Percentiles rank a stretch among this genome's conserved stretches.
Evolutionary conservation across 1,284 basidiomycete genomes (phyloP).

Genomic region (Leccinum subrobustum): DNA sequence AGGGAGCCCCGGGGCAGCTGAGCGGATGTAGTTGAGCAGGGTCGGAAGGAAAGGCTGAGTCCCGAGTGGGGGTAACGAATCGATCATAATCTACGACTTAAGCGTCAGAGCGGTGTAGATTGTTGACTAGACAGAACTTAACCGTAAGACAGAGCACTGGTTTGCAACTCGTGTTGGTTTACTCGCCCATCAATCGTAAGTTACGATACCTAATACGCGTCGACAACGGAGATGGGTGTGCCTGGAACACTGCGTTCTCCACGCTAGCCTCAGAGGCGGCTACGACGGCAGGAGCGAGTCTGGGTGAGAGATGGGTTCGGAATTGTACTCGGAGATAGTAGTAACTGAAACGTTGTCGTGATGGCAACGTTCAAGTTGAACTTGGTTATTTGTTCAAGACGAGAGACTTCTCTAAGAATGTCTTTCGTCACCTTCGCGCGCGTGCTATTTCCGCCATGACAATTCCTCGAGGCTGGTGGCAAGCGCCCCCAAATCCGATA

Average conservation of each 20-base stretch:
- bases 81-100: background rate
- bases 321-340: too few relatives aligned
- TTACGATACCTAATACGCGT: background rate
- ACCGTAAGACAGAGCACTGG: constrained; percentile 13
- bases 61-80: constrained; percentile 37
- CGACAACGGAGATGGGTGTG: background rate
- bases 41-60: constrained; percentile 53
- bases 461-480: constrained; percentile 27
- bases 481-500: constrained; percentile 2
- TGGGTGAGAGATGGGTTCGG: too few relatives aligned
- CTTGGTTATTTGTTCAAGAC: background rate
- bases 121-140: background rate
- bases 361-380: background rate
- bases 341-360: background rate
- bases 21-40: constrained; percentile 46
- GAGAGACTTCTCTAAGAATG: background rate
- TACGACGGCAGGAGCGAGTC: too few relatives aligned
- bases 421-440: constrained; percentile 9
- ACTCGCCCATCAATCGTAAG: background rate
- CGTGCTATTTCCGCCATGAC: constrained; percentile 27
- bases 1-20: constrained; percentile 45
- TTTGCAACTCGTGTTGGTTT: constrained; percentile 14
- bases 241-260: background rate
- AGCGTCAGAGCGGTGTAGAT: background rate
- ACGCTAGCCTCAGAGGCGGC: background rate